Conservation (phyloP, 2,329 filamentous ascomycete genomes). For the Ophiobolus disseminans region DNA sequence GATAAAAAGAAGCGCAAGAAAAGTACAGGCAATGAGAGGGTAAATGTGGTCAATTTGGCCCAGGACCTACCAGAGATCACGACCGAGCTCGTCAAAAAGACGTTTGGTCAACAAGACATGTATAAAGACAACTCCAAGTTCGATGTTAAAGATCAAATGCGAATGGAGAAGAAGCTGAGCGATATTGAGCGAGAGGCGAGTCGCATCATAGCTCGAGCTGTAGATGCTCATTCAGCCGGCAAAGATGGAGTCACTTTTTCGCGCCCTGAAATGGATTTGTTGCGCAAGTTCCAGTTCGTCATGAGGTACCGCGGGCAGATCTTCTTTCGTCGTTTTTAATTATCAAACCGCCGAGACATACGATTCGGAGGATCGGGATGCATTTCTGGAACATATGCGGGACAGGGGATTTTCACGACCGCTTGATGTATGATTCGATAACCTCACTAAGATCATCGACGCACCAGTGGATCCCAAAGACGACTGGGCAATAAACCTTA, state of each 20-base stretch:
- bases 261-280: constrained; percentile 43
- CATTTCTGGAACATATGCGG: constrained; percentile 41
- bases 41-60: neutral
- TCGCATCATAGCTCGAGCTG: constrained; percentile 15
- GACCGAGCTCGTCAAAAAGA: constrained; percentile 19
- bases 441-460: constrained; percentile 41
- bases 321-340: constrained; percentile 49
- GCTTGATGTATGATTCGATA: constrained; percentile 47
- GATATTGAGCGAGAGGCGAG: constrained; percentile 25
- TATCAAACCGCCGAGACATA: constrained; percentile 47
- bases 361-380: constrained; percentile 29
- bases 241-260: constrained; percentile 36
- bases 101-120: constrained; percentile 42
- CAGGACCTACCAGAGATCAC: neutral
- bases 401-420: constrained; percentile 35
- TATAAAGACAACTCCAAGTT: constrained; percentile 30
- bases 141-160: constrained; percentile 21
- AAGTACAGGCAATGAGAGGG: neutral
- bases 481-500: constrained; percentile 36
- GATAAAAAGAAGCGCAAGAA: neutral
- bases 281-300: constrained; percentile 57
- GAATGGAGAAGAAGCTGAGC: constrained; percentile 36
- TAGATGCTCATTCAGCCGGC: constrained; percentile 14
- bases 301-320: constrained; percentile 53
- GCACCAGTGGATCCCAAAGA: constrained; percentile 34